A percentile compares a stretch with the other conserved stretches of the same genome.
Conservation (phyloP, 495 filamentous ascomycete species). For the Pseudomonodictys pantanalensis region DNA sequence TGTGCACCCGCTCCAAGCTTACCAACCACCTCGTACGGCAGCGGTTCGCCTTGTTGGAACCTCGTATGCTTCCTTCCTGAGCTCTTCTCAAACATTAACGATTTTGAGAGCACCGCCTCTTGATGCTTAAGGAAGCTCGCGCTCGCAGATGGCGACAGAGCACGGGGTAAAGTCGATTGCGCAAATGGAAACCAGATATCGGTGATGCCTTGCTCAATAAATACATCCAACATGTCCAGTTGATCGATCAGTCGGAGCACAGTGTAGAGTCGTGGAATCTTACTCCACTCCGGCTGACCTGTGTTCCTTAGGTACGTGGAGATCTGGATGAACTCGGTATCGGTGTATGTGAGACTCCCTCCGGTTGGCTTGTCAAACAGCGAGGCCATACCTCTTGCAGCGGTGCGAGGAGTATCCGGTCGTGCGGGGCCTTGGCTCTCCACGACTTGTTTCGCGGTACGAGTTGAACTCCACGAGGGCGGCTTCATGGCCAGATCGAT, state of each 20-base stretch:
- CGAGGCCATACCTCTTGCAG: neutral
- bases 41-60: too few species aligned
- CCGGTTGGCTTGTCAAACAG: neutral
- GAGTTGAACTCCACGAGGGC: neutral
- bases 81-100: neutral
- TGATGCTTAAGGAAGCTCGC: slow-evolving; percentile 2
- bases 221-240: neutral
- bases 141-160: neutral
- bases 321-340: neutral
- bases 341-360: slow-evolving; percentile 3
- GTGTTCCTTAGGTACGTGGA: neutral
- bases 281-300: neutral
- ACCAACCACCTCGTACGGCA: too few species aligned
- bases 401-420: neutral
- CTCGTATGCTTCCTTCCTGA: neutral
- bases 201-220: neutral
- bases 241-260: neutral
- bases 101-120: neutral
- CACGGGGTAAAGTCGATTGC: neutral
- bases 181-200: slow-evolving; percentile 10
- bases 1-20: neutral
- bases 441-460: neutral
- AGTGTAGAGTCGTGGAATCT: neutral
- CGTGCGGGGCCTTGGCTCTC: neutral
- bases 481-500: neutral